Conservation (phyloP, 164 flowering plant species). For the Tetrastigma voinierianum region DNA sequence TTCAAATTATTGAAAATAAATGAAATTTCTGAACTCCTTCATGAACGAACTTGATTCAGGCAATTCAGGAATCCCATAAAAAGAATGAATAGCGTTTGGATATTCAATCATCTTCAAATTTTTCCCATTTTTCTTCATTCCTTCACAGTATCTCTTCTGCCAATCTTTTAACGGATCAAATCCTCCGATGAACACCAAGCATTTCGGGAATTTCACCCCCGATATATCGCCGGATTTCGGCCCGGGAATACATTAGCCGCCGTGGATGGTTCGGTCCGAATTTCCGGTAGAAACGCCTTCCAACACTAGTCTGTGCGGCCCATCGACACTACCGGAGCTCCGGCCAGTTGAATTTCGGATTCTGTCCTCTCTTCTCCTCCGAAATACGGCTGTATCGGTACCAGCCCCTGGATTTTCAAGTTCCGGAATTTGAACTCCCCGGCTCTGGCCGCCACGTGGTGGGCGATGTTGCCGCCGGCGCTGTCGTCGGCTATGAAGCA, state of each 20-base stretch:
- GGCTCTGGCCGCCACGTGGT: slow-evolving; percentile 19
- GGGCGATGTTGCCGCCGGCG: slow-evolving; percentile 29
- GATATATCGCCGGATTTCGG: slow-evolving; percentile 14
- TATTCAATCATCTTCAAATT: slow-evolving; percentile 19
- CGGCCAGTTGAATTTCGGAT: slow-evolving; percentile 22
- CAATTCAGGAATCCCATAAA: slow-evolving; percentile 21
- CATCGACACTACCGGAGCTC: slow-evolving; percentile 10
- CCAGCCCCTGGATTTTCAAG: slow-evolving; percentile 10
- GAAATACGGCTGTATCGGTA: slow-evolving; percentile 27
- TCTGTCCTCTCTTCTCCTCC: slow-evolving; percentile 38
- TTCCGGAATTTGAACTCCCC: not conserved
- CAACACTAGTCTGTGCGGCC: slow-evolving; percentile 22
- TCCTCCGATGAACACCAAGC: slow-evolving; percentile 29
- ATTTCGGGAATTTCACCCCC: slow-evolving; percentile 21
- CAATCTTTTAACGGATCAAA: slow-evolving; percentile 31
- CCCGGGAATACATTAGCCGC: slow-evolving; percentile 30
- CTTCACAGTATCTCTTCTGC: slow-evolving; percentile 25
- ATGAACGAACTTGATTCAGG: slow-evolving; percentile 21
- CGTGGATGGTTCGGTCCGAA: slow-evolving; percentile 31
- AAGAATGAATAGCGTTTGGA: slow-evolving; percentile 25
- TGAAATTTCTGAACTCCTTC: slow-evolving; percentile 11
- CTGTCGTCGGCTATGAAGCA: slow-evolving; percentile 32
- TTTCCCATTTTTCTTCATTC: slow-evolving; percentile 24
- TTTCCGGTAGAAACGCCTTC: slow-evolving; percentile 37
- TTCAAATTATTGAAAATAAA: not conserved